Base-by-base conservation (phyloP, 1,284 basidiomycete species). In the Irpex sp. region DNA sequence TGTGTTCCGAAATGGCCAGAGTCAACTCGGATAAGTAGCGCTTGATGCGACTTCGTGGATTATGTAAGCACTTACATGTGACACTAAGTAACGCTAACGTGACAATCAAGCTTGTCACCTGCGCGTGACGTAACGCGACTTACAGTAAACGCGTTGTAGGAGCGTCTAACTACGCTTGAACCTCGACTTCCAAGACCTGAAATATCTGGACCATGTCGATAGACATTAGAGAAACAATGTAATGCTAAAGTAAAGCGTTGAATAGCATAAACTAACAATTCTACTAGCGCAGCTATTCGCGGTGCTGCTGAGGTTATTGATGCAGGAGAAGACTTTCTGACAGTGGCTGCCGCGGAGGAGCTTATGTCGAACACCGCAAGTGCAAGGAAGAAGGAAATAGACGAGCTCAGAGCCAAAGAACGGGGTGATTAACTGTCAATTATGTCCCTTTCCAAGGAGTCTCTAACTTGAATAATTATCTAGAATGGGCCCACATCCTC, bases 241-340 rank as follows among this genome's bases (percentile, higher is more conserved):
- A 57, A 58, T 33, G 31, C 31, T 19, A n/a, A 3, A 13, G 2
- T 26, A 17, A 35, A 1, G 17, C 46, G 1, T 35, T n/a, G 26
- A 21, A 31, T 2, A 21, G 43, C 31, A 19, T 61, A 17, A 31
- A 13, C 15, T 60, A 43, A 63, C 47, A 60, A 11, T 11, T 58
- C 1, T 54, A 63, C 4, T 56, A 91, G 89, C 59, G 85, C 87
- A 67, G 82, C 87, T 15, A 84, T 92, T 51, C 79, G 79, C 66
- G 86, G 85, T 63, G 88, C 60, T 11, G 61, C 91, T 82, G 80
- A 81, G 1, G 84, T 90, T 63, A 87, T 92, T 58, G 86, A 89
- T 68, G 87, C 89, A 1, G 87, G 88, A 47, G 88, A 90, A 61
- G 89, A 92, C 72, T 91, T 85, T 70, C 76, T 89, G 62, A 87